phyloP scores from a whole-genome alignment of 305 asterid genomes.

The Withania somnifera region DNA sequence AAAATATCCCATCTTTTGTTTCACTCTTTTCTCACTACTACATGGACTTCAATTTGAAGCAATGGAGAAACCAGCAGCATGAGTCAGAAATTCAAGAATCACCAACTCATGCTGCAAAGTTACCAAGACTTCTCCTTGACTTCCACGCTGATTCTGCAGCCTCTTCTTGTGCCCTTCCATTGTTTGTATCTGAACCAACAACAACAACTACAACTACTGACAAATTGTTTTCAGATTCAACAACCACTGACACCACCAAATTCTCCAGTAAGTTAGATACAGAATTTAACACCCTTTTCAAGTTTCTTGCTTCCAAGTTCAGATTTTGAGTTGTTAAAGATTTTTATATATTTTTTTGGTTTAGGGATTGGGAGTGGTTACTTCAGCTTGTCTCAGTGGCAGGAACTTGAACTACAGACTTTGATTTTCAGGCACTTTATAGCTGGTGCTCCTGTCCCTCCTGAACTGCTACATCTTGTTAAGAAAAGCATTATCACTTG shows the following conservation, averaged over 20 bases:
- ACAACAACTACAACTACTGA: constrained; percentile 38
- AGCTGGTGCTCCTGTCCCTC: constrained; percentile 70
- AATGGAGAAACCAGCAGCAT: constrained; percentile 43
- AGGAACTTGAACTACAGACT: constrained; percentile 84
- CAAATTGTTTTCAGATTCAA: constrained; percentile 29
- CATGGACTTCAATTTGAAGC: constrained; percentile 79
- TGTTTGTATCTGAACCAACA: constrained; percentile 52
- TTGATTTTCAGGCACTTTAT: constrained; percentile 70
- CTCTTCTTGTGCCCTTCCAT: constrained; percentile 27
- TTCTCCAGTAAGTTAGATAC: constrained; percentile 24
- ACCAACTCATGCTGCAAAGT: constrained; percentile 26
- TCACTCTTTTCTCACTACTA: constrained; percentile 2
- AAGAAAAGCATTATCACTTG: constrained; percentile 49
- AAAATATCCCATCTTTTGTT: neutral
- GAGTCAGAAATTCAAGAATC: constrained; percentile 33
- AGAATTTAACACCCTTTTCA: neutral
- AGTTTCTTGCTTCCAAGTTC: neutral
- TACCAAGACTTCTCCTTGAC: constrained; percentile 33
- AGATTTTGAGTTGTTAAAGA: neutral
- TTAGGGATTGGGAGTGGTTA: constrained; percentile 57
- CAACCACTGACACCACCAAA: constrained; percentile 29
- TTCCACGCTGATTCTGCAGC: constrained; percentile 3
- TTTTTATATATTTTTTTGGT: neutral
- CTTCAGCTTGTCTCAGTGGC: constrained; percentile 81
- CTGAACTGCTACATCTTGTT: constrained; percentile 57